These are phyloP conservation scores for Camelina sativa DNA, from an alignment of 345 rosid genomes.

Conservation along the genomic window DNA sequence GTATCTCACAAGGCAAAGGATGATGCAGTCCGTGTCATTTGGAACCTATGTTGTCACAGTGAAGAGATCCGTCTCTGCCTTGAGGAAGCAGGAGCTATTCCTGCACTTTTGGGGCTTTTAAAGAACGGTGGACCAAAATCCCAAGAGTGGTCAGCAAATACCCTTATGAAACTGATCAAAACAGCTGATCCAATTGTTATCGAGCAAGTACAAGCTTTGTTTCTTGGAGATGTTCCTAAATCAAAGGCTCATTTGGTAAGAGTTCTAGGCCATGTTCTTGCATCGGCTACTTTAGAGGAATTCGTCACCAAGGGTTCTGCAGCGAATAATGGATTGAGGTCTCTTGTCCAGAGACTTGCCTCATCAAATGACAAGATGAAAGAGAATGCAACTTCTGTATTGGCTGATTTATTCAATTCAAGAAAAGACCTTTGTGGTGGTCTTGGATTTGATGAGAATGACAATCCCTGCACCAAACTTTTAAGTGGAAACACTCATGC, in stretches of 20 bases:
- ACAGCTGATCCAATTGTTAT: slow-evolving; percentile 77
- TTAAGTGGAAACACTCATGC: slow-evolving; percentile 69
- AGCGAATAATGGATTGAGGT: slow-evolving; percentile 79
- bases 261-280: slow-evolving; percentile 87
- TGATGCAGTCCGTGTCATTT: slow-evolving; percentile 71
- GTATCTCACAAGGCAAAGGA: slow-evolving; percentile 77
- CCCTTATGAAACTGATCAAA: slow-evolving; percentile 64
- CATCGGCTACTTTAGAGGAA: slow-evolving; percentile 63
- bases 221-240: slow-evolving; percentile 68
- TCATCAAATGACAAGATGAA: slow-evolving; percentile 79
- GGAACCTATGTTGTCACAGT: slow-evolving; percentile 80
- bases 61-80: slow-evolving; percentile 86
- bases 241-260: slow-evolving; percentile 66
- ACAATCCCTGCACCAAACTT: slow-evolving; percentile 75
- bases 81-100: slow-evolving; percentile 86
- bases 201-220: slow-evolving; percentile 75
- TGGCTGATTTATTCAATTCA: slow-evolving; percentile 74
- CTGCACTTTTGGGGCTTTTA: slow-evolving; percentile 72
- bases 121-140: slow-evolving; percentile 71
- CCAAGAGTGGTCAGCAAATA: slow-evolving; percentile 71
- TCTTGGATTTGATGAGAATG: slow-evolving; percentile 77
- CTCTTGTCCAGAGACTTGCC: slow-evolving; percentile 76
- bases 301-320: slow-evolving; percentile 73
- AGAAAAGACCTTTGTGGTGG: slow-evolving; percentile 81
- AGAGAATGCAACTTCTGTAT: slow-evolving; percentile 78